Percentiles rank a stretch among this genome's conserved stretches.
Evolutionary conservation across 208 protist genomes (phyloP).

Genomic region (Trypanosoma rangeli): DNA sequence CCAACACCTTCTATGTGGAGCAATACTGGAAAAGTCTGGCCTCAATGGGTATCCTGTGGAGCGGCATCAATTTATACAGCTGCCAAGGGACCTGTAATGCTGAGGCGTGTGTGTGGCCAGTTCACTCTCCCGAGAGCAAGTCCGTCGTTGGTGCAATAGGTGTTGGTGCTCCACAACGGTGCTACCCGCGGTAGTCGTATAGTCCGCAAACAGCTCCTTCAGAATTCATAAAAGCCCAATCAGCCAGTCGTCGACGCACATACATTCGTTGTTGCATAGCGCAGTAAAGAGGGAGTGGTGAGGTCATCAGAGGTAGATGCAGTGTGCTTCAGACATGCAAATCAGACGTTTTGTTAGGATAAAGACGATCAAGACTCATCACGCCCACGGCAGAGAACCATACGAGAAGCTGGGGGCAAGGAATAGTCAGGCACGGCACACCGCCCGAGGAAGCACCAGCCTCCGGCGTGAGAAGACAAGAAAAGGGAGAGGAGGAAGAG

Average conservation of each 20-base stretch:
- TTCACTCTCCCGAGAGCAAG: conserved; percentile 33
- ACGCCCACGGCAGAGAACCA: not conserved
- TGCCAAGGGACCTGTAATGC: conserved; percentile 36
- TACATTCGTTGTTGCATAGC: too few relatives aligned
- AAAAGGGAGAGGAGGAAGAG: conserved; percentile 1
- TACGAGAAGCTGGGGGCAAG: not conserved
- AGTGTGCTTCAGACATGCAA: not conserved
- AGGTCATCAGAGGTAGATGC: not conserved
- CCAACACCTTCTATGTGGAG: not conserved
- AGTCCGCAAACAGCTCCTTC: too few relatives aligned
- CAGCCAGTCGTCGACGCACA: too few relatives aligned
- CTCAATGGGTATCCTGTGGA: conserved; percentile 28
- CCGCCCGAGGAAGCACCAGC: not conserved
- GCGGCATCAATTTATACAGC: conserved; percentile 37
- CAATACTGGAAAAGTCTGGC: not conserved
- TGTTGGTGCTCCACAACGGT: conserved; percentile 19
- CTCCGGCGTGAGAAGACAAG: not conserved
- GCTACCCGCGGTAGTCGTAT: conserved; percentile 8
- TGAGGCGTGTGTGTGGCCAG: conserved; percentile 7
- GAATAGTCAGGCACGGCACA: not conserved
- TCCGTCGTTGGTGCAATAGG: conserved; percentile 23
- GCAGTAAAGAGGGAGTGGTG: not conserved
- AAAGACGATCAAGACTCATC: too few relatives aligned
- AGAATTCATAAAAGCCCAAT: too few relatives aligned
- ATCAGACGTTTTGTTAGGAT: not conserved